Conservation (phyloP, 2,329 filamentous ascomycete species). For the Sarocladium brachiariae region DNA sequence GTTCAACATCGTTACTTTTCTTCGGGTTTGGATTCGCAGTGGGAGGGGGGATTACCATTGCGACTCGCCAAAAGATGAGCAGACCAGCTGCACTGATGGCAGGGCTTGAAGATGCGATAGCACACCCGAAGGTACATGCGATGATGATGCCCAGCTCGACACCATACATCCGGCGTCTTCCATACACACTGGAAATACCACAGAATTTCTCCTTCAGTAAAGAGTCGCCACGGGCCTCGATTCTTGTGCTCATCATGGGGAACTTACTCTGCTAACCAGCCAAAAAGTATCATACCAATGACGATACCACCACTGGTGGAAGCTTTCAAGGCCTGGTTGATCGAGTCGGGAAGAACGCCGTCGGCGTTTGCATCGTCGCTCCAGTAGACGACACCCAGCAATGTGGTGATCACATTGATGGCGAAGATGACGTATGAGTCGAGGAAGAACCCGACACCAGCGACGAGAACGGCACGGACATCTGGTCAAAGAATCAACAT, state of each 20-base stretch:
- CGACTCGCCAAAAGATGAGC: conserved; percentile 67
- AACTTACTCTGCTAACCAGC: conserved; percentile 61
- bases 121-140: conserved; percentile 60
- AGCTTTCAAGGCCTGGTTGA: conserved; percentile 73
- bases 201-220: too few species aligned
- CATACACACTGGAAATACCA: conserved; percentile 45
- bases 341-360: conserved; percentile 52
- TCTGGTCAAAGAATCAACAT: conserved; percentile 29
- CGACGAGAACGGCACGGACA: conserved; percentile 65
- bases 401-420: conserved; percentile 64
- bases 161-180: conserved; percentile 77
- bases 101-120: conserved; percentile 54
- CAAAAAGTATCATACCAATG: conserved; percentile 70
- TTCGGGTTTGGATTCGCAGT: neutral
- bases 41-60: conserved; percentile 48
- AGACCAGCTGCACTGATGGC: conserved; percentile 53
- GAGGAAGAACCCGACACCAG: conserved; percentile 77
- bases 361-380: conserved; percentile 43
- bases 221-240: too few species aligned
- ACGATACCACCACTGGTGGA: conserved; percentile 74
- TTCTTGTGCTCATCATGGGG: too few species aligned
- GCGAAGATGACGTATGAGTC: conserved; percentile 80
- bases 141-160: conserved; percentile 69
- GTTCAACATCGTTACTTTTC: too few species aligned
- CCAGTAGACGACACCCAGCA: conserved; percentile 75